Conservation (phyloP, 2,329 filamentous ascomycete species). For the Hymenoscyphus fructigenus region DNA sequence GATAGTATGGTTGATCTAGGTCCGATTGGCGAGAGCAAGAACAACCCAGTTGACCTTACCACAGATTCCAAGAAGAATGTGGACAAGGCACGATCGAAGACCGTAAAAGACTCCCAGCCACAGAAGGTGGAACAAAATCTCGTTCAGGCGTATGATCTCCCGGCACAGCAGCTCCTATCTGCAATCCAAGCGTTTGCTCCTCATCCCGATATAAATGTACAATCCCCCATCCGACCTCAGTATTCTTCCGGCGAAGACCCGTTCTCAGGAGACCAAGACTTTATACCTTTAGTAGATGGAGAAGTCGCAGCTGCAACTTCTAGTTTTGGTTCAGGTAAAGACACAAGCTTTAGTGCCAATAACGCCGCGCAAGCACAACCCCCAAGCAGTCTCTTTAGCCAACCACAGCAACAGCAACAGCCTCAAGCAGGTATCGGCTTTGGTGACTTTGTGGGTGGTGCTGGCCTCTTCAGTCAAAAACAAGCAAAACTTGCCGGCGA, state of each 20-base stretch:
- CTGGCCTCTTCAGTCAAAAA: too few relatives aligned
- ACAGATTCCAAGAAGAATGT: neutral
- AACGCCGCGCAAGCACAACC: too few relatives aligned
- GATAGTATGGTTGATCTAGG: neutral
- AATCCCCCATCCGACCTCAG: conserved; percentile 85
- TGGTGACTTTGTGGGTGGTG: too few relatives aligned
- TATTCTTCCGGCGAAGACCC: conserved; percentile 48
- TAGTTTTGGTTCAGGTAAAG: too few relatives aligned
- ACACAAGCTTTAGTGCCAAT: too few relatives aligned
- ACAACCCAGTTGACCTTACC: neutral
- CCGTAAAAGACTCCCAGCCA: conserved; percentile 21
- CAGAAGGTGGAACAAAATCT: conserved; percentile 27
- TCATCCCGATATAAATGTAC: conserved; percentile 91
- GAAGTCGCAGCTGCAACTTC: too few relatives aligned
- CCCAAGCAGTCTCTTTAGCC: too few relatives aligned
- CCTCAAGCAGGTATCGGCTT: too few relatives aligned
- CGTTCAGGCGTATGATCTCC: conserved; percentile 7
- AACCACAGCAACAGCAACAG: too few relatives aligned
- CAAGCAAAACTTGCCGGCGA: too few relatives aligned
- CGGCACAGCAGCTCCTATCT: conserved; percentile 39
- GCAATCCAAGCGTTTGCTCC: conserved; percentile 66
- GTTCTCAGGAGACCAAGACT: too few relatives aligned
- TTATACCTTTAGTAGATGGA: too few relatives aligned
- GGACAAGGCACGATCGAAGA: neutral
- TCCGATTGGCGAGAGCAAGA: neutral